These are phyloP conservation scores for Cornus florida DNA, from an alignment of 148 eudicot species.

Conservation along the genomic window DNA sequence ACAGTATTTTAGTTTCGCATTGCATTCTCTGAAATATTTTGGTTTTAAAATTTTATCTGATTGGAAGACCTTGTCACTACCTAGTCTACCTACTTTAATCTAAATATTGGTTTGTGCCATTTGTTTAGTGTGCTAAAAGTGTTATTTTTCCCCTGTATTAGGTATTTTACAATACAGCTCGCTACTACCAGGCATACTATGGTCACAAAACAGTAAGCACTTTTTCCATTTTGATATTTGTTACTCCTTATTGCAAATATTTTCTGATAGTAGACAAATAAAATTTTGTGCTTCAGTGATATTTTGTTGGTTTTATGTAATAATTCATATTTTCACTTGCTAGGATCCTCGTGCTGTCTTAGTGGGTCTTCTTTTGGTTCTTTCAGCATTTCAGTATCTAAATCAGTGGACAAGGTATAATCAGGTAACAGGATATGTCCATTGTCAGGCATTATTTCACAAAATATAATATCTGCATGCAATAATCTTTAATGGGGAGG, in stretches of 20 bases:
- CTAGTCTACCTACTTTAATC: background rate
- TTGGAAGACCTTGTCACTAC: background rate
- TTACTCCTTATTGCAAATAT: background rate
- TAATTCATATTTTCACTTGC: constrained; percentile 26
- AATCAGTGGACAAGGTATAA: constrained; percentile 98
- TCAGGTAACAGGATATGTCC: constrained; percentile 58
- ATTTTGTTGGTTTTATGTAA: background rate
- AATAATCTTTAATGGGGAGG: background rate
- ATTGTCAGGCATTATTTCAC: constrained; percentile 7
- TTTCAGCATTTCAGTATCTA: constrained; percentile 89
- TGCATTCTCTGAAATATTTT: background rate
- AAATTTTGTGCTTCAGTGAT: background rate
- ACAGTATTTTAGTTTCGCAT: no score
- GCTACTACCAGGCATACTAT: constrained; percentile 91
- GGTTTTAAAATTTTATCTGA: background rate
- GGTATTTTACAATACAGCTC: constrained; percentile 91
- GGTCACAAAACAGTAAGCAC: constrained; percentile 89
- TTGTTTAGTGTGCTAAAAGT: background rate
- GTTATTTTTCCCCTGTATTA: constrained; percentile 23
- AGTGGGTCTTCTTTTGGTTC: constrained; percentile 81
- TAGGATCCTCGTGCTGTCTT: constrained; percentile 98
- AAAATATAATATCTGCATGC: background rate
- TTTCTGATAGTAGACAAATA: background rate
- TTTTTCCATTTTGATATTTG: constrained; percentile 9
- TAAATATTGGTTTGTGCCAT: background rate